Evolutionary conservation across 768 basidiomycete species (phyloP).

Genomic region (Pilatotrama ljubarskyi): DNA sequence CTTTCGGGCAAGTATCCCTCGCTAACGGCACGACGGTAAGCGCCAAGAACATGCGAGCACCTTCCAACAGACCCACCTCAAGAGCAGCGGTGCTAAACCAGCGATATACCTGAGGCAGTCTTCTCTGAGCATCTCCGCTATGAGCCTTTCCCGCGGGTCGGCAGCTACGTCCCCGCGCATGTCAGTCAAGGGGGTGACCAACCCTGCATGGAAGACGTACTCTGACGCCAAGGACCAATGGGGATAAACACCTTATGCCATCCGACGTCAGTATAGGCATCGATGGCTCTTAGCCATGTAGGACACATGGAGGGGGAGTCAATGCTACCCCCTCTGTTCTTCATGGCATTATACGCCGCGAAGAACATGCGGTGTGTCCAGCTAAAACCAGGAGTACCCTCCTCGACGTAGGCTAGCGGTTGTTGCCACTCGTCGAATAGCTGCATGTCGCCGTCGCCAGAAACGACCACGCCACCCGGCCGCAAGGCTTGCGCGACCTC

Average conservation of each 20-base stretch:
- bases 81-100: conserved; percentile 31
- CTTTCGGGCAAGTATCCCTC: conserved; percentile 34
- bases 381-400: conserved; percentile 25
- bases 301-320: conserved; percentile 32
- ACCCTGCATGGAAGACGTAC: conserved; percentile 19
- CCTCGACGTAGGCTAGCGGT: conserved; percentile 27
- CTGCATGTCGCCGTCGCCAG: conserved; percentile 37
- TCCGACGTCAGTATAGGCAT: conserved; percentile 30
- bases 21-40: conserved; percentile 14
- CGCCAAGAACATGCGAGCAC: not conserved
- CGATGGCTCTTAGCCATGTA: conserved; percentile 30
- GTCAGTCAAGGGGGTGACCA: not conserved
- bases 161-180: conserved; percentile 6
- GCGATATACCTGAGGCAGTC: conserved; percentile 31
- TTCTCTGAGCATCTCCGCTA: conserved; percentile 33
- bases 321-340: conserved; percentile 30
- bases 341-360: conserved; percentile 35
- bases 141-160: conserved; percentile 25
- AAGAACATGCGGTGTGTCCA: conserved; percentile 34
- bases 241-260: conserved; percentile 36
- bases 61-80: conserved; percentile 21
- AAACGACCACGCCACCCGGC: conserved; percentile 33
- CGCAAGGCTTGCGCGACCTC: conserved; percentile 31
- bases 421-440: conserved; percentile 32
- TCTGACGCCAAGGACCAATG: conserved; percentile 33